Conservation (phyloP, 2,329 filamentous ascomycete genomes). For the Endoconidiophora laricicola region DNA sequence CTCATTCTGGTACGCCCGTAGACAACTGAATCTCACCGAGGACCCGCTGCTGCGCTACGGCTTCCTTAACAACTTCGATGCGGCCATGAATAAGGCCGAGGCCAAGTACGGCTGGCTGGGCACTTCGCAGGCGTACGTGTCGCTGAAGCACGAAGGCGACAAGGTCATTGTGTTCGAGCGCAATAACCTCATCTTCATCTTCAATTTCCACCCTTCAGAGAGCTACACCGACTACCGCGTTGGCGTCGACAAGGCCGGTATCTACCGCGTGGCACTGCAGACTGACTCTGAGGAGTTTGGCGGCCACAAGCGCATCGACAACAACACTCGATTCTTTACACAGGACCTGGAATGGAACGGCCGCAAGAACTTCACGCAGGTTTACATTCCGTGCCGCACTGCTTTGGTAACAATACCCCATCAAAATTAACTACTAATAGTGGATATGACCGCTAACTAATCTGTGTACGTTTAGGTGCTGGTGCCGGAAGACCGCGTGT, state of each 20-base stretch:
- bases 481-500: background rate
- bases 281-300: constrained; percentile 64
- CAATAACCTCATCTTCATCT: constrained; percentile 76
- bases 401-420: constrained; percentile 48
- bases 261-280: constrained; percentile 74
- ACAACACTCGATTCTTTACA: constrained; percentile 79
- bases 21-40: constrained; percentile 84
- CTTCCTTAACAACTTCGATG: constrained; percentile 87
- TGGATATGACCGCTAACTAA: background rate
- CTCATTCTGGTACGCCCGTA: constrained; percentile 84
- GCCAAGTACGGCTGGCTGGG: constrained; percentile 84
- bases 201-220: constrained; percentile 79
- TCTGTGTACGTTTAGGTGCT: constrained; percentile 6
- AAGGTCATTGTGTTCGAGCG: constrained; percentile 95
- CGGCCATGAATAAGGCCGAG: constrained; percentile 76
- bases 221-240: constrained; percentile 89
- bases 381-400: constrained; percentile 74
- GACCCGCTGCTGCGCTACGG: constrained; percentile 73
- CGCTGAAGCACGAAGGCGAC: constrained; percentile 81
- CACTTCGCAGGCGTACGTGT: constrained; percentile 73
- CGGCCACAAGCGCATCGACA: constrained; percentile 60
- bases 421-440: background rate
- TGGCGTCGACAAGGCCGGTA: constrained; percentile 69
- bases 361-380: constrained; percentile 75
- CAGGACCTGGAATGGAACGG: constrained; percentile 82